Percentiles rank a stretch among this genome's conserved stretches.
phyloP scores from a whole-genome alignment of 2,329 filamentous ascomycete species.

The Calonectria pseudoreteaudii region DNA sequence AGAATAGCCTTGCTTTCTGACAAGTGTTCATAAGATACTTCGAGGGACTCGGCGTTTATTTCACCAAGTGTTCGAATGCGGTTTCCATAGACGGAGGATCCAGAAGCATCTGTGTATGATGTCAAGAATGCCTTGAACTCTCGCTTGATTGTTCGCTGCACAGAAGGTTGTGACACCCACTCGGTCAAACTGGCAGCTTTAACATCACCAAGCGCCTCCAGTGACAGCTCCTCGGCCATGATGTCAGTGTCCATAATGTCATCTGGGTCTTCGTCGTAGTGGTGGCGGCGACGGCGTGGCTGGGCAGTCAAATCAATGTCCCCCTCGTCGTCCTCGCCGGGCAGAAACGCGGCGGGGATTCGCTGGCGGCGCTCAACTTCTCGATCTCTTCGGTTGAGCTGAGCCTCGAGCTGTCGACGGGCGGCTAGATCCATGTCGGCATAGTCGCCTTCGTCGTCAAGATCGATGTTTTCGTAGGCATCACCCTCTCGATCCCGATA shows the following conservation, averaged over 20 bases:
- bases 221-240: conserved; percentile 93
- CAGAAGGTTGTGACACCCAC: conserved; percentile 91
- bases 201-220: conserved; percentile 91
- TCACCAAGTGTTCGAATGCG: conserved; percentile 96
- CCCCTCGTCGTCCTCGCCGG: conserved; percentile 86
- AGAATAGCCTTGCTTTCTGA: conserved; percentile 91
- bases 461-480: conserved; percentile 75
- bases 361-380: conserved; percentile 75
- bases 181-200: conserved; percentile 94
- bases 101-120: conserved; percentile 91
- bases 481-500: conserved; percentile 77
- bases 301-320: conserved; percentile 88
- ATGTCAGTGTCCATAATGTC: conserved; percentile 93
- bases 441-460: conserved; percentile 84
- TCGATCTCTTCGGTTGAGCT: conserved; percentile 79
- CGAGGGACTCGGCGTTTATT: conserved; percentile 94
- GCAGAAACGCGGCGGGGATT: conserved; percentile 79
- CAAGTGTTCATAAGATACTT: conserved; percentile 95
- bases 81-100: conserved; percentile 93
- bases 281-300: conserved; percentile 84
- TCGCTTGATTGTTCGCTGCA: conserved; percentile 91
- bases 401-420: conserved; percentile 77
- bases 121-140: conserved; percentile 99
- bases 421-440: conserved; percentile 75
- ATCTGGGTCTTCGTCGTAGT: conserved; percentile 94